Evolutionary conservation across 169 alveolate species (phyloP).

Genomic region (Babesia gibsoni): DNA sequence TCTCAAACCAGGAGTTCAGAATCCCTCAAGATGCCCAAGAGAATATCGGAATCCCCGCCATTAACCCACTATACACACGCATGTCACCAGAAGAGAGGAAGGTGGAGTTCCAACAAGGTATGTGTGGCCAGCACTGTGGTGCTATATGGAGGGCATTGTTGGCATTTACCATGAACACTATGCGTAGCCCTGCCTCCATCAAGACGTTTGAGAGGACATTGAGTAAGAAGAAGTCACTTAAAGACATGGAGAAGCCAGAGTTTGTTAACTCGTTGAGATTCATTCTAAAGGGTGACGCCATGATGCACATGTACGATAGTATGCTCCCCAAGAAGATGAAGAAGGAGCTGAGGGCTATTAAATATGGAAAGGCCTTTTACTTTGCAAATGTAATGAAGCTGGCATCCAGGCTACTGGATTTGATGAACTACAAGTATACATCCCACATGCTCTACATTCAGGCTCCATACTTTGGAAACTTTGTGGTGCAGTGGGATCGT

Average conservation of each 20-base stretch:
- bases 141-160: conserved; percentile 73
- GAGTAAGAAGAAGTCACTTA: conserved; percentile 58
- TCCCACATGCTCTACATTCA: conserved; percentile 69
- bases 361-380: conserved; percentile 74
- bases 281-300: conserved; percentile 76
- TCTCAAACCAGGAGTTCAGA: conserved; percentile 46
- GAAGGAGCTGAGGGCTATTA: conserved; percentile 68
- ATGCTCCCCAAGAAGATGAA: conserved; percentile 73
- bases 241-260: conserved; percentile 66
- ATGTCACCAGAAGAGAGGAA: conserved; percentile 70
- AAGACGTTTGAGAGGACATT: conserved; percentile 69
- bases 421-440: conserved; percentile 66
- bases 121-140: conserved; percentile 77
- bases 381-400: conserved; percentile 70
- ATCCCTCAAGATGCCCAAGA: conserved; percentile 23
- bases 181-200: conserved; percentile 74
- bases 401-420: conserved; percentile 59
- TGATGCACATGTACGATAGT: conserved; percentile 68
- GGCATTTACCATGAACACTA: conserved; percentile 70
- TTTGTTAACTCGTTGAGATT: conserved; percentile 69
- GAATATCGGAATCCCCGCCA: conserved; percentile 69
- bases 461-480: conserved; percentile 79
- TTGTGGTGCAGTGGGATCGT: conserved; percentile 71
- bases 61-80: conserved; percentile 57
- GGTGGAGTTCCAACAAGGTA: conserved; percentile 72